These are phyloP conservation scores for Rhodotorula mucilaginosa DNA, from an alignment of 1,284 basidiomycete genomes.

Conservation along the genomic window DNA sequence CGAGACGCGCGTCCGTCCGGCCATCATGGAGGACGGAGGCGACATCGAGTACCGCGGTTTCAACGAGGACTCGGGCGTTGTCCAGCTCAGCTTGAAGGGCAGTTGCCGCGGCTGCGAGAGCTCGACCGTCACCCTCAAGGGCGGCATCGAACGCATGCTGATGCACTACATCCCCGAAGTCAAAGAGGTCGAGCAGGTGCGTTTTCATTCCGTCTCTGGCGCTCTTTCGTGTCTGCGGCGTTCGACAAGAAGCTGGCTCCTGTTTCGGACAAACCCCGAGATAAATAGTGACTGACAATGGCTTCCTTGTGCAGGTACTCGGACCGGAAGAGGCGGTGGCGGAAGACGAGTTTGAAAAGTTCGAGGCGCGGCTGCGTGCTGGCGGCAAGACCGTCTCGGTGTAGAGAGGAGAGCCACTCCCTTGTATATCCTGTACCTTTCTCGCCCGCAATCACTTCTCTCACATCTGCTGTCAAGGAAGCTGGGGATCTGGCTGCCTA, in stretches of 20 bases:
- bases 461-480: no score
- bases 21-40: slow-evolving; percentile 93
- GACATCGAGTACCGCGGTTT: slow-evolving; percentile 59
- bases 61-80: slow-evolving; percentile 56
- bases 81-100: slow-evolving; percentile 85
- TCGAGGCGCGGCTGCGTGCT: slow-evolving; percentile 59
- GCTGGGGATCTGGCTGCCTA: no score
- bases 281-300: neutral
- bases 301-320: slow-evolving; percentile 60
- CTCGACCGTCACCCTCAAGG: slow-evolving; percentile 88
- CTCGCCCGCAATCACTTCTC: no score
- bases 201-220: slow-evolving; percentile 28
- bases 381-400: slow-evolving; percentile 39
- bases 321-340: slow-evolving; percentile 89
- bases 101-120: slow-evolving; percentile 93
- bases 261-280: neutral
- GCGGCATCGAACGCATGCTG: slow-evolving; percentile 93
- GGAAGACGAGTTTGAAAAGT: slow-evolving; percentile 83
- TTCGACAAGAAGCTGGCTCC: no score
- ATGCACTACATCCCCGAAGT: slow-evolving; percentile 98
- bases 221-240: no score
- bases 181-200: slow-evolving; percentile 89
- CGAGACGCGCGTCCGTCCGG: slow-evolving; percentile 90
- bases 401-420: neutral
- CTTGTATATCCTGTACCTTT: neutral